phyloP scores from a whole-genome alignment of 164 flowering plant genomes.

The grape (Vitis vinifera) region ASM3070453v1 NC_081810.1:2165501-2166000 shows the following conservation, averaged over 20 bases:
- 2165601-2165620: not conserved
- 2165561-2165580: conserved; percentile 74
- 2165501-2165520: conserved; percentile 66
- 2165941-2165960: no score
- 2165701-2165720: conserved; percentile 71
- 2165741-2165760: conserved; percentile 65
- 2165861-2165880: no score
- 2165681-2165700: conserved; percentile 42
- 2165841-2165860: not conserved
- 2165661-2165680: conserved; percentile 53
- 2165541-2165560: conserved; percentile 75
- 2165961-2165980: no score
- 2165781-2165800: not conserved
- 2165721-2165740: conserved; percentile 70
- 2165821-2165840: no score
- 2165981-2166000: no score
- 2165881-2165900: no score
- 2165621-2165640: not conserved
- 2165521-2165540: conserved; percentile 62
- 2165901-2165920: no score
- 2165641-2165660: conserved; percentile 39
- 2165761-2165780: conserved; percentile 14
- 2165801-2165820: not conserved
- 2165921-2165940: no score
- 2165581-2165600: not conserved